phyloP scores from a whole-genome alignment of 768 basidiomycete genomes.

The Galerina marginata region DNA sequence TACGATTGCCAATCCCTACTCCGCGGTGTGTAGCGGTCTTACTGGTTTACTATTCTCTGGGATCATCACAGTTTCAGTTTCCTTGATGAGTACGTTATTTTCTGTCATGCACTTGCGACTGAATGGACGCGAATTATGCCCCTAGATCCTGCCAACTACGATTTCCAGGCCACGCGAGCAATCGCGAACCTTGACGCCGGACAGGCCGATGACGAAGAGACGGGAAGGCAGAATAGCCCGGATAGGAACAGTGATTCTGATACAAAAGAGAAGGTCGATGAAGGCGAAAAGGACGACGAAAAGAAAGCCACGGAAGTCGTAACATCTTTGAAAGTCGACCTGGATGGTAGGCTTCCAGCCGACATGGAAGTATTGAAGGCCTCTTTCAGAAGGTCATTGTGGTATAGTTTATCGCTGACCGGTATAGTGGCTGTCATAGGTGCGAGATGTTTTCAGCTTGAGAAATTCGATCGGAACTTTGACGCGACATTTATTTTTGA shows the following conservation, averaged over 20 bases:
- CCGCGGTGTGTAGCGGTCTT: constrained; percentile 43
- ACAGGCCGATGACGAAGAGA: no score
- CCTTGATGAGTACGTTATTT: constrained; percentile 35
- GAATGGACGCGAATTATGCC: no score
- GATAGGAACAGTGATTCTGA: constrained; percentile 8
- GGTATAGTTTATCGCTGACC: constrained; percentile 39
- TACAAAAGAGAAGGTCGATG: background rate
- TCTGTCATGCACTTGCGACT: background rate
- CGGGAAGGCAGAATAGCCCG: constrained; percentile 11
- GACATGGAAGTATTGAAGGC: constrained; percentile 26
- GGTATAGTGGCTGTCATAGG: constrained; percentile 40
- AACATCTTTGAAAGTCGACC: background rate
- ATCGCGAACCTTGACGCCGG: constrained; percentile 35
- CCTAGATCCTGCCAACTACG: constrained; percentile 39
- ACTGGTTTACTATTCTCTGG: constrained; percentile 44
- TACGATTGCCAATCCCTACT: constrained; percentile 48
- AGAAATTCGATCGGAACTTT: background rate
- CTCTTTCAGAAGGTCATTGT: constrained; percentile 37
- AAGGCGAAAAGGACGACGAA: background rate
- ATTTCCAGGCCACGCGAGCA: constrained; percentile 40
- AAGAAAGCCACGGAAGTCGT: background rate
- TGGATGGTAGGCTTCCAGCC: background rate
- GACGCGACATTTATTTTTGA: background rate
- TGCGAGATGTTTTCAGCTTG: constrained; percentile 5
- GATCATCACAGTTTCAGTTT: constrained; percentile 38